Percentiles rank a stretch among this genome's conserved stretches.
phyloP scores from a whole-genome alignment of 1,139 yeast species.

The Kodamaea fungicola region DNA sequence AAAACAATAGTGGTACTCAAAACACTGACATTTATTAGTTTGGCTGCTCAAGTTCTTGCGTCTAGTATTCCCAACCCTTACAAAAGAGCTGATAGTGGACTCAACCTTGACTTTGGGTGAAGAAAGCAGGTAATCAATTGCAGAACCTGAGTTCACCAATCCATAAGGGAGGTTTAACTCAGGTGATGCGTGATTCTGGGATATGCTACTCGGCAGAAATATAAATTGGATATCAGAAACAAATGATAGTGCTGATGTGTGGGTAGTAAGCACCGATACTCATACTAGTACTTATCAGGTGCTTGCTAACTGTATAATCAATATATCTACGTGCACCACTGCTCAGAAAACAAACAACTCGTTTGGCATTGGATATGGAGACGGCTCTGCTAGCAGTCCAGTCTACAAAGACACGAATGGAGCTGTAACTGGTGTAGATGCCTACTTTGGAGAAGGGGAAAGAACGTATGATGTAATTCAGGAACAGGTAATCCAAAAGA shows the following conservation, averaged over 20 bases:
- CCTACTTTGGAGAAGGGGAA: constrained; percentile 9
- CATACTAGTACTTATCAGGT: neutral
- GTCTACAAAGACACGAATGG: constrained; percentile 16
- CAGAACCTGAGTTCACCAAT: neutral
- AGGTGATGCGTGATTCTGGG: too few relatives aligned
- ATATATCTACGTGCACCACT: constrained; percentile 8
- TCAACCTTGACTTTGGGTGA: constrained; percentile 13
- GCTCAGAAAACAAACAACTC: constrained; percentile 3
- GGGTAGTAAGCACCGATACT: constrained; percentile 12
- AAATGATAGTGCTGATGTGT: constrained; percentile 19
- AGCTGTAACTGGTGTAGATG: constrained; percentile 6
- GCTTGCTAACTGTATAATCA: constrained; percentile 2
- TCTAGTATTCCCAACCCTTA: neutral
- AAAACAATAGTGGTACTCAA: neutral
- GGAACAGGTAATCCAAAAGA: too few relatives aligned
- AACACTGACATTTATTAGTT: neutral
- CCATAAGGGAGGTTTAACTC: too few relatives aligned
- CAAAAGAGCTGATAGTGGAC: constrained; percentile 8
- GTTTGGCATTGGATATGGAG: constrained; percentile 7
- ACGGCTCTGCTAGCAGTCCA: constrained; percentile 13
- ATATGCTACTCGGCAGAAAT: too few relatives aligned
- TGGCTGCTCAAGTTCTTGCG: neutral
- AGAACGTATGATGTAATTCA: too few relatives aligned
- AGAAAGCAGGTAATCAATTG: neutral
- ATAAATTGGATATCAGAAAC: constrained; percentile 11